Evolutionary conservation across 2,329 filamentous ascomycete genomes (phyloP), one percentile per base, ranked within the genome.

Genomic region (Colletotrichum trifolii): DNA sequence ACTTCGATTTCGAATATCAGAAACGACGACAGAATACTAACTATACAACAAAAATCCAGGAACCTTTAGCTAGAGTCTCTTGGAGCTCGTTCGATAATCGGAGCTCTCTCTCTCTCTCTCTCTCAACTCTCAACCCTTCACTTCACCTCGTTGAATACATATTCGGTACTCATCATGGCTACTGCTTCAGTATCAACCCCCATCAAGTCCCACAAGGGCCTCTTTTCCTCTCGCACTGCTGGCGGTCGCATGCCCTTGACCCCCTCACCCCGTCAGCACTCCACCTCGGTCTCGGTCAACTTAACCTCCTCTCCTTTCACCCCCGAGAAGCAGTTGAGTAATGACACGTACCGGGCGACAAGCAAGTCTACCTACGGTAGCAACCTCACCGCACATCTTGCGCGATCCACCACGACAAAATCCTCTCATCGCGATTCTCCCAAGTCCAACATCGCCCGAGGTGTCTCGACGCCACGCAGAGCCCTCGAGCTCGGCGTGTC

Each of bases 221-320:
- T 97, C 74, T 97, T 98, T 84, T 94, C 91, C 71, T 89, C 92
- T 71, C 94, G 94, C 78, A 96, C 94, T 77, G 96, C 94, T 79
- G 94, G 95, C 81, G 94, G 94, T 77, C 93, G 96, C 68, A 94
- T 97, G 85, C 94, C 96, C 72, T 83, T 99, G 76, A 97, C 95
- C 4, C 95, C 96, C 38, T 98, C 95, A 63, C 96, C 96, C 64
- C 88, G 90, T 71, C 87, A 89, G 69, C 82, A 83, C 39, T 79
- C 82, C 38, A 79, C 81, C 47, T 82, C 80, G 45, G 75, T 82
- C 59, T 79, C 84, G 11, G 69, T 80, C 69, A 86, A 85, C 74
- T 75, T 86, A 64, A 84, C 87, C 76, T 88, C 89, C 11, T 94
- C 91, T n/a, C 92, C 92, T 1, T 93, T 89, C 77, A 94, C 91